Evolutionary conservation across 257 asterid species (phyloP).

Genomic region (Solanum ossicruentum): DNA sequence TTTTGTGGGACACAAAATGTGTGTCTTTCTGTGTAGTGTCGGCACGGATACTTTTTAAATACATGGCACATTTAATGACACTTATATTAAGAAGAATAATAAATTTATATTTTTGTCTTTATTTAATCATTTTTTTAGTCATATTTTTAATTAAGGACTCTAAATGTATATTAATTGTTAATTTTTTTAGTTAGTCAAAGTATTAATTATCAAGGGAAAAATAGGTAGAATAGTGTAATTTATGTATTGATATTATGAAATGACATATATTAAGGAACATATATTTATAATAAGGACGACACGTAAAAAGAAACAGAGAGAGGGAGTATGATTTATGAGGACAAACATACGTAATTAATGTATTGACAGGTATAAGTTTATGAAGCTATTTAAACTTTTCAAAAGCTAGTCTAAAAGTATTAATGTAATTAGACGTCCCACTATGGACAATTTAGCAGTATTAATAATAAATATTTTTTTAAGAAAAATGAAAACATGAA

Average conservation of each 20-base stretch:
- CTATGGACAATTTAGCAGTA: neutral
- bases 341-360: neutral
- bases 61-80: too few relatives aligned
- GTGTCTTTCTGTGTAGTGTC: neutral
- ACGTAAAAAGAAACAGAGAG: too few relatives aligned
- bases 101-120: fast-evolving
- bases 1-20: neutral
- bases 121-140: too few relatives aligned
- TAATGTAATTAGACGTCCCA: neutral
- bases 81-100: too few relatives aligned
- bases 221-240: too few relatives aligned
- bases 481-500: neutral
- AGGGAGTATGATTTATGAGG: neutral
- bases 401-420: neutral
- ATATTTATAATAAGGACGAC: too few relatives aligned
- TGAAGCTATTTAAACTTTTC: neutral
- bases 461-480: neutral
- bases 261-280: too few relatives aligned
- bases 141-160: too few relatives aligned
- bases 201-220: too few relatives aligned
- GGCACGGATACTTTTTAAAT: neutral
- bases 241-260: too few relatives aligned
- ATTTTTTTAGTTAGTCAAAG: too few relatives aligned
- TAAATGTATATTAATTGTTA: too few relatives aligned
- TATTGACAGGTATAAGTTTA: neutral